These are phyloP conservation scores for Verticillium albo-atrum DNA, from an alignment of 2,329 filamentous ascomycete genomes.

Conservation along the genomic window DNA sequence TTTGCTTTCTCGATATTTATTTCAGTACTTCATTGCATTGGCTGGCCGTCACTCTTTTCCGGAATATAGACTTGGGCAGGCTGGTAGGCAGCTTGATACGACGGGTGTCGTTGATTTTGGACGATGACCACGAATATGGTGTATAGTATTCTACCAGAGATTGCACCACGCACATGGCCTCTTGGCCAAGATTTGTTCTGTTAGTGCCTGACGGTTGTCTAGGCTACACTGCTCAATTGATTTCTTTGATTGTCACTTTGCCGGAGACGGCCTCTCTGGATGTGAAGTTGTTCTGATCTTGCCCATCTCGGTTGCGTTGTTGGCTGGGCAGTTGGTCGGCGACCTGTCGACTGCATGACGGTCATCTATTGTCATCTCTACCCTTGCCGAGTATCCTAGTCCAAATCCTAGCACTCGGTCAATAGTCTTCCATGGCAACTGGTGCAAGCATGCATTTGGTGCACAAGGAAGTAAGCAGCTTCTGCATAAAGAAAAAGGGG, in stretches of 20 bases:
- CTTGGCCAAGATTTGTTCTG: not conserved
- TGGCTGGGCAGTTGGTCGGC: no score
- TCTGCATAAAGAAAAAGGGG: not conserved
- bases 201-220: not conserved
- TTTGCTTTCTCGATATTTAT: not conserved
- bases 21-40: not conserved
- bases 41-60: not conserved
- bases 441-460: no score
- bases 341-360: no score
- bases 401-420: no score
- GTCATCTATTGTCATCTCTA: no score
- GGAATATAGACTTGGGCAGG: not conserved
- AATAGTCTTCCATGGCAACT: no score
- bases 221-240: not conserved
- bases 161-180: not conserved
- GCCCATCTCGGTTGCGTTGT: no score
- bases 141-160: not conserved
- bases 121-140: not conserved
- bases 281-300: not conserved
- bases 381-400: no score
- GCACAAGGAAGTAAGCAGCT: not conserved
- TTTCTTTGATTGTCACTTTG: not conserved
- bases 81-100: not conserved
- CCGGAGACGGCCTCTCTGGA: not conserved
- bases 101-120: not conserved